Conservation (phyloP, 306 rosid genomes). For the Sechiopsis laciniata region DNA sequence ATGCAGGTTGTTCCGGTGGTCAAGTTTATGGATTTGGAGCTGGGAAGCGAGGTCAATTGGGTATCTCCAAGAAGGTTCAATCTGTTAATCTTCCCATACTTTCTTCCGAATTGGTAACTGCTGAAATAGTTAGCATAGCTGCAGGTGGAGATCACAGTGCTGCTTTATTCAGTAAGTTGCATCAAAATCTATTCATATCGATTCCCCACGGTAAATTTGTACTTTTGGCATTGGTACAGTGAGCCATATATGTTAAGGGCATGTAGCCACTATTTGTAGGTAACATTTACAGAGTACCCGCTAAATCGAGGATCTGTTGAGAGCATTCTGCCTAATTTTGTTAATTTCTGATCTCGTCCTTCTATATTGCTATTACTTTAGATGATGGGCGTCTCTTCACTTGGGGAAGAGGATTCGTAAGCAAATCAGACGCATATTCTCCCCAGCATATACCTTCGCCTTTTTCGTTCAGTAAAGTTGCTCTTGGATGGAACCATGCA, state of each 20-base stretch:
- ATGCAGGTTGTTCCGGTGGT: constrained; percentile 39
- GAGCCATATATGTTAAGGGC: no score
- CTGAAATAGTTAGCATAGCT: constrained; percentile 37
- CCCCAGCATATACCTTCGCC: constrained; percentile 40
- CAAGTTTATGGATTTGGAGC: constrained; percentile 79
- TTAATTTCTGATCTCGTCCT: not conserved
- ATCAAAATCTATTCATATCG: constrained; percentile 5
- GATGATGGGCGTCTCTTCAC: constrained; percentile 66
- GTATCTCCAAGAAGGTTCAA: constrained; percentile 51
- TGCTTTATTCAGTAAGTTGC: constrained; percentile 54
- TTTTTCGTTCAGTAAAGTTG: constrained; percentile 32
- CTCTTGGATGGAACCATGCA: constrained; percentile 88
- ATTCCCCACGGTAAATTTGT: not conserved
- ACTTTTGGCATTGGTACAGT: not conserved
- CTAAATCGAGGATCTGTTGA: not conserved
- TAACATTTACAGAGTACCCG: not conserved
- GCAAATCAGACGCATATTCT: constrained; percentile 42
- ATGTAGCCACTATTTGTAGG: no score
- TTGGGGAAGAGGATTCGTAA: constrained; percentile 87
- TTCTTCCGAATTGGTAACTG: constrained; percentile 44
- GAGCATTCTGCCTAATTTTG: not conserved
- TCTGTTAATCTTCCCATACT: constrained; percentile 45
- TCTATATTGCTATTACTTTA: constrained; percentile 25
- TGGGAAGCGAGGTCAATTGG: constrained; percentile 86
- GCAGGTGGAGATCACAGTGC: constrained; percentile 97